phyloP scores from a whole-genome alignment of 768 basidiomycete genomes.

The Rhodotorula graminis region DNA sequence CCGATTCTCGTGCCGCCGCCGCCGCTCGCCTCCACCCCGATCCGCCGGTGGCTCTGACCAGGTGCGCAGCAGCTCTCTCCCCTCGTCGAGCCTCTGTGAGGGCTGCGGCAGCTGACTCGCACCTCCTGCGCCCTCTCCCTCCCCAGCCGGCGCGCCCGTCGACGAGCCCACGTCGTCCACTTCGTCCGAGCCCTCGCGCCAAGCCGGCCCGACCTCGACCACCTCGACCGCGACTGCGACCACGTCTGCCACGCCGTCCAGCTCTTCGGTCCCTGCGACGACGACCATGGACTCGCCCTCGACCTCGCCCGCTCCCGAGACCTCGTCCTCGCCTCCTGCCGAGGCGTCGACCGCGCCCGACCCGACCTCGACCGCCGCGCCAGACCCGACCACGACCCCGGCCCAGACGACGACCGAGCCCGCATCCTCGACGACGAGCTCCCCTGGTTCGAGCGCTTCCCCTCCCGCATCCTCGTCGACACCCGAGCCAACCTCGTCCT shows the following conservation, averaged over 20 bases:
- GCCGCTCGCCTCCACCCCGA: no score
- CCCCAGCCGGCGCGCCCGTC: not conserved
- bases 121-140: no score
- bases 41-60: not conserved
- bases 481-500: not conserved
- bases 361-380: not conserved
- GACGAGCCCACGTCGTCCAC: not conserved
- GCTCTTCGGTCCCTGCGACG: not conserved
- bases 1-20: no score
- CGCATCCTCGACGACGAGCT: not conserved
- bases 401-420: not conserved
- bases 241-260: not conserved
- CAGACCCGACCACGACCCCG: not conserved
- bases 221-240: not conserved
- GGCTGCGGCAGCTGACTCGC: no score
- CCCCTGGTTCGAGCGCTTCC: not conserved
- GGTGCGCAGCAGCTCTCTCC: not conserved
- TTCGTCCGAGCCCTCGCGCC: not conserved
- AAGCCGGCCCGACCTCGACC: not conserved
- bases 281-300: not conserved
- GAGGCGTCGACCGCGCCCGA: no score
- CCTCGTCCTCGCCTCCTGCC: not conserved
- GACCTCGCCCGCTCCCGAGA: not conserved
- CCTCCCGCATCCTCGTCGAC: not conserved
- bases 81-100: no score